Evolutionary conservation across 257 asterid species (phyloP).

Genomic region (Solanum appendiculatum): DNA sequence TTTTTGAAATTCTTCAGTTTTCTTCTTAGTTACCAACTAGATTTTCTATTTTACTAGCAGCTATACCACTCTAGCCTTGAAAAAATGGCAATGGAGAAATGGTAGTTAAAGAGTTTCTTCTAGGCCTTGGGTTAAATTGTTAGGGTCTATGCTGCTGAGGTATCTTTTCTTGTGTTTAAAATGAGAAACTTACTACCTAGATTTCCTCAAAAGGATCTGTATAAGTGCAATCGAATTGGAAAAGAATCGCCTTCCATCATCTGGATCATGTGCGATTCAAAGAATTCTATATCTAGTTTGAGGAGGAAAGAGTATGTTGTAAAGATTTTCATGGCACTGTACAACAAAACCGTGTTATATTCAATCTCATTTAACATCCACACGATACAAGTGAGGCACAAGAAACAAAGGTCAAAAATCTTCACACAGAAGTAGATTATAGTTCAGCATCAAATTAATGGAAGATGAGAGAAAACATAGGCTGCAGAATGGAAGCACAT

Average conservation of each 20-base stretch:
- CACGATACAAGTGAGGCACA: not conserved
- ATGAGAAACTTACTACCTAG: not conserved
- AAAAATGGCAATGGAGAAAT: not conserved
- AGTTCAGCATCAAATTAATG: not conserved
- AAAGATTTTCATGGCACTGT: not conserved
- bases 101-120: not conserved
- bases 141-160: not conserved
- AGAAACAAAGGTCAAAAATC: constrained; percentile 1
- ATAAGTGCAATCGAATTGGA: not conserved
- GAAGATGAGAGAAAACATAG: not conserved
- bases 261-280: not conserved
- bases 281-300: not conserved
- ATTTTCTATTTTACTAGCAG: not conserved
- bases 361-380: not conserved
- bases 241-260: not conserved
- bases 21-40: not conserved
- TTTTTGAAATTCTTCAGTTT: not conserved
- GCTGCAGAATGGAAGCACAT: not conserved
- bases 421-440: not conserved
- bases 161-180: not conserved
- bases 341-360: not conserved
- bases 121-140: not conserved
- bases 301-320: not conserved
- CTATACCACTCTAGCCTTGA: not conserved
- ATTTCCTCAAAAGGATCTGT: not conserved